Percentiles rank a stretch among this genome's conserved stretches.
These are phyloP conservation scores for Zelopaecilomyces penicillatus DNA, from an alignment of 2,329 filamentous ascomycete species.

Conservation along the genomic window DNA sequence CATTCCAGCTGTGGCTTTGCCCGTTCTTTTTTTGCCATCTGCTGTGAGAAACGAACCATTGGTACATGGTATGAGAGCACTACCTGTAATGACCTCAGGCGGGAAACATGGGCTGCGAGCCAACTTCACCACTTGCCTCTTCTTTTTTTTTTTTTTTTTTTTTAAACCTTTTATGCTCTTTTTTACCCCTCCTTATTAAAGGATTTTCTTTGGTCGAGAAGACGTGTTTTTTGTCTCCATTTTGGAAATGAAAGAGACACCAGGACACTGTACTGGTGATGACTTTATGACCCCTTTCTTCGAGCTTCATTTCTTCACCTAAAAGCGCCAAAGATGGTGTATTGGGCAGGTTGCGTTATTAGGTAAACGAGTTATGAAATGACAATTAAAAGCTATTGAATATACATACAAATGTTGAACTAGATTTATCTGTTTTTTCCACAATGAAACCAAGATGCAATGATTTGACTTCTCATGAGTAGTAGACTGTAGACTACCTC, in stretches of 20 bases:
- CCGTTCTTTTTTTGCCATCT: conserved; percentile 16
- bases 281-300: conserved; percentile 26
- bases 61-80: conserved; percentile 23
- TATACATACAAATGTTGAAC: conserved; percentile 2
- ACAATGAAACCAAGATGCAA: neutral
- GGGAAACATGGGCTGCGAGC: conserved; percentile 21
- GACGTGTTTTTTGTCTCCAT: conserved; percentile 10
- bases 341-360: conserved; percentile 27
- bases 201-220: conserved; percentile 4
- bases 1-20: conserved; percentile 10
- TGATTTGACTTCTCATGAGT: no score
- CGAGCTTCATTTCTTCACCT: conserved; percentile 17
- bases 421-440: neutral
- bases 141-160: conserved; percentile 9
- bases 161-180: conserved; percentile 4
- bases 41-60: conserved; percentile 21
- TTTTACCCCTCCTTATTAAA: conserved; percentile 4
- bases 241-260: conserved; percentile 18
- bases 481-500: no score
- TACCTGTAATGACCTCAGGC: conserved; percentile 32
- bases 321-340: conserved; percentile 23
- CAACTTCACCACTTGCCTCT: conserved; percentile 16
- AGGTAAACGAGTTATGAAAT: conserved; percentile 33
- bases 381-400: conserved; percentile 31
- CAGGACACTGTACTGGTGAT: conserved; percentile 22